phyloP scores from a whole-genome alignment of 2,329 filamentous ascomycete genomes.

The Mycosphaerella sp. region DNA sequence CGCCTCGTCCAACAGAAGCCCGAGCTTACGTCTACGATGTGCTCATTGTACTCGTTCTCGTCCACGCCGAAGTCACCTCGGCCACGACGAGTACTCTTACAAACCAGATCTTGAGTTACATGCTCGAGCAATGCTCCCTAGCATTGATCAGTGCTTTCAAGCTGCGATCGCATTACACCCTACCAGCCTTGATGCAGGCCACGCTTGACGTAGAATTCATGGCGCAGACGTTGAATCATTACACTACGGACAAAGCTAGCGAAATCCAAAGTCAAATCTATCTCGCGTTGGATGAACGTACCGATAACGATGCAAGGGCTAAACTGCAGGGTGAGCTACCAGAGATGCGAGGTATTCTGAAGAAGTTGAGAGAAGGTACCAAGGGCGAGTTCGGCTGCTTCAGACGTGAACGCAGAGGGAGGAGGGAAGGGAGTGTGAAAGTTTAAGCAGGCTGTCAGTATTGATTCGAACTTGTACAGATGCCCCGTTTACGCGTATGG shows the following conservation, averaged over 20 bases:
- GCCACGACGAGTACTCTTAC: conserved; percentile 64
- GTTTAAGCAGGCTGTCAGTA: no score
- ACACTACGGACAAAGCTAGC: conserved; percentile 75
- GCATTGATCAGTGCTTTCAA: conserved; percentile 79
- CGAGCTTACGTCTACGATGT: conserved; percentile 84
- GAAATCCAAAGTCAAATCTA: conserved; percentile 87
- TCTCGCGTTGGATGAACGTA: conserved; percentile 79
- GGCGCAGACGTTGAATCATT: conserved; percentile 84
- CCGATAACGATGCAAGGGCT: conserved; percentile 76
- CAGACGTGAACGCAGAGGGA: conserved; percentile 17
- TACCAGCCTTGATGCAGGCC: conserved; percentile 87
- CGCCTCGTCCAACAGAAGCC: conserved; percentile 61
- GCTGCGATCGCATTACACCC: conserved; percentile 57
- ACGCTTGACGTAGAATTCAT: conserved; percentile 97
- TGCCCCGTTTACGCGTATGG: no score
- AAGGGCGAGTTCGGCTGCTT: conserved; percentile 65
- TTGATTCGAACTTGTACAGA: no score
- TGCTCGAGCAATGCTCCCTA: conserved; percentile 73
- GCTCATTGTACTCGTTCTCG: conserved; percentile 76
- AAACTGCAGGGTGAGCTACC: conserved; percentile 79
- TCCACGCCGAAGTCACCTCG: conserved; percentile 59
- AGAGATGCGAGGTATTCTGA: conserved; percentile 81
- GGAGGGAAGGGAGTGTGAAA: background rate
- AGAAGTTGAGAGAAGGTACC: conserved; percentile 72
- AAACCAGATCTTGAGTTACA: conserved; percentile 72